These are phyloP conservation scores for Fistulifera solaris DNA, from an alignment of 108 stramenopile genomes.

Conservation along the genomic window DNA sequence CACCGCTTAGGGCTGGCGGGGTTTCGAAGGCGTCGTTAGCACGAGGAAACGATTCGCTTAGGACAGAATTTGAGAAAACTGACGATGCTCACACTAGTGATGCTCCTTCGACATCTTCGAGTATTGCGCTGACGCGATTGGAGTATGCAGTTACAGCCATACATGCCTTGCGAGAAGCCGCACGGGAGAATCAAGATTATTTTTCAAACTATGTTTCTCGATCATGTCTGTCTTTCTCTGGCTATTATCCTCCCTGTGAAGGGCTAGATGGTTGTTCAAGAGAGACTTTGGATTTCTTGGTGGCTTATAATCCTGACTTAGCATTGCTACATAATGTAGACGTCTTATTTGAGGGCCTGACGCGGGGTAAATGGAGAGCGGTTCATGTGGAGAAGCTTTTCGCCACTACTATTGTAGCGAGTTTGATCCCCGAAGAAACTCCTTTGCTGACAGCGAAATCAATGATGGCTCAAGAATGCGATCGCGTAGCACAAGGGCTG, in stretches of 20 bases:
- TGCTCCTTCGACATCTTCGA: slow-evolving; percentile 54
- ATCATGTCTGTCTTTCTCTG: slow-evolving; percentile 46
- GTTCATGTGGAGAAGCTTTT: slow-evolving; percentile 4
- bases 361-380: slow-evolving; percentile 25
- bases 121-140: slow-evolving; percentile 51
- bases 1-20: background rate
- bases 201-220: slow-evolving; percentile 49
- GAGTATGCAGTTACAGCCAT: slow-evolving; percentile 69
- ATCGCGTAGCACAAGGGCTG: background rate
- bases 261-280: slow-evolving; percentile 68
- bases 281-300: slow-evolving; percentile 62
- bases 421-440: background rate
- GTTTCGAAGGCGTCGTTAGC: background rate
- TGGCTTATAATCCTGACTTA: slow-evolving; percentile 60
- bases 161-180: slow-evolving; percentile 64
- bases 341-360: slow-evolving; percentile 33
- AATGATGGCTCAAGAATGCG: background rate
- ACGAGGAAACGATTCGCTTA: background rate
- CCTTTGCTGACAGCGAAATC: background rate
- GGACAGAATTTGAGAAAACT: too few relatives aligned
- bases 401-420: background rate
- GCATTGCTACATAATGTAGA: slow-evolving; percentile 40
- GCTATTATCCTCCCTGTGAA: slow-evolving; percentile 54
- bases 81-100: slow-evolving; percentile 17
- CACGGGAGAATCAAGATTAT: slow-evolving; percentile 31